Percentiles rank a stretch among this genome's conserved stretches.
phyloP scores from a whole-genome alignment of 2,329 filamentous ascomycete genomes.

The Erysiphe neolycopersici region DNA sequence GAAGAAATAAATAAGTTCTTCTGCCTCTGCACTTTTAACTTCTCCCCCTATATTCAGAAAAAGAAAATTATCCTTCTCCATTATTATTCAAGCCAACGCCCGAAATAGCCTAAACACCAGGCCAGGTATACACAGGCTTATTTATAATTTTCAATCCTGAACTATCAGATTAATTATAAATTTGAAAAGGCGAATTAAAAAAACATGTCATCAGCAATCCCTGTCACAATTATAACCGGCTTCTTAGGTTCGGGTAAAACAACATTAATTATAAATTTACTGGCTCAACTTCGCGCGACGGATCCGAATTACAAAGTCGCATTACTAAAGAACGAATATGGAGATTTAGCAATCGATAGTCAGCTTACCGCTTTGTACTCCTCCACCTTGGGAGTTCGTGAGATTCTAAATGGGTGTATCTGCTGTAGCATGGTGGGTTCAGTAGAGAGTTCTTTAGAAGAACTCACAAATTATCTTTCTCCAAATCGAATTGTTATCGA shows the following conservation, averaged over 20 bases:
- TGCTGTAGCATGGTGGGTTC: slow-evolving; percentile 97
- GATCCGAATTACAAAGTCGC: slow-evolving; percentile 62
- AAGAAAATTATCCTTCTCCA: too few species aligned
- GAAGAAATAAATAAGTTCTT: too few species aligned
- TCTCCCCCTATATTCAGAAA: too few species aligned
- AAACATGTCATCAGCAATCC: slow-evolving; percentile 24
- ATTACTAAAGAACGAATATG: slow-evolving; percentile 94
- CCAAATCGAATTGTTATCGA: slow-evolving; percentile 86
- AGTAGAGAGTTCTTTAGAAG: slow-evolving; percentile 50
- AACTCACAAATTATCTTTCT: slow-evolving; percentile 29
- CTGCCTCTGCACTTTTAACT: too few species aligned
- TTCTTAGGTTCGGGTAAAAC: slow-evolving; percentile 95
- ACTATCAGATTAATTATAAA: too few species aligned
- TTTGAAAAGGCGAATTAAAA: too few species aligned
- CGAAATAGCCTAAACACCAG: too few species aligned
- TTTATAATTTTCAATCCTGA: too few species aligned
- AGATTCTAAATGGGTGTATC: slow-evolving; percentile 90
- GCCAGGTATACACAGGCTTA: too few species aligned
- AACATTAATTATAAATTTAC: slow-evolving; percentile 76
- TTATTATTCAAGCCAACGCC: too few species aligned
- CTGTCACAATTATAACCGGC: slow-evolving; percentile 84
- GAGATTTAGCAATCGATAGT: slow-evolving; percentile 40
- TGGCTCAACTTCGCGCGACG: slow-evolving; percentile 59
- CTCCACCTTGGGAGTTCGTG: slow-evolving; percentile 69
- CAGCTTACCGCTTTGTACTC: slow-evolving; percentile 47